A percentile compares a stretch with the other conserved stretches of the same genome.
Conservation (phyloP, 2,329 filamentous ascomycete species). For the Chlorencoelia australis region DNA sequence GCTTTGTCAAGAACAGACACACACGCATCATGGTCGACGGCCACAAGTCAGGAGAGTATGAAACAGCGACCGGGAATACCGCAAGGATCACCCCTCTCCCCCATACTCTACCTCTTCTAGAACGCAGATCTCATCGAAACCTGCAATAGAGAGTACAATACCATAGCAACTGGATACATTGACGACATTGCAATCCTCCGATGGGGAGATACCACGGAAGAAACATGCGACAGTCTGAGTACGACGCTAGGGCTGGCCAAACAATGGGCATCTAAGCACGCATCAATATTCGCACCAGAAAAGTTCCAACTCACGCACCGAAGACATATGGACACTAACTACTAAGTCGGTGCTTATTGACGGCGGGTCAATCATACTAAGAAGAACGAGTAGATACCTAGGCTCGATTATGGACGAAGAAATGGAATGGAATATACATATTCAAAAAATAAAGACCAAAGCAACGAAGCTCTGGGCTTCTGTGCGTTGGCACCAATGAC, state of each 20-base stretch:
- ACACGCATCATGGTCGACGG: not conserved
- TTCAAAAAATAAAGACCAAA: not conserved
- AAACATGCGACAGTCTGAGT: not conserved
- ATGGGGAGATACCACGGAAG: not conserved
- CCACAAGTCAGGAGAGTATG: not conserved
- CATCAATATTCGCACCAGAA: constrained; percentile 3
- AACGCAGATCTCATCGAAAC: not conserved
- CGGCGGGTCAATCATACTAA: not conserved
- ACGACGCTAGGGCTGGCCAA: not conserved
- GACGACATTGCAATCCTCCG: not conserved
- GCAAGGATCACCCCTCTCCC: not conserved
- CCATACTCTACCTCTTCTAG: not conserved
- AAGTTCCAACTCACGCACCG: constrained; percentile 4
- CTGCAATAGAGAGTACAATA: not conserved
- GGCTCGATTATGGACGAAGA: not conserved
- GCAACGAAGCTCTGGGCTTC: constrained; percentile 3
- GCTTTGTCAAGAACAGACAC: not conserved
- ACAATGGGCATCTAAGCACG: constrained; percentile 1
- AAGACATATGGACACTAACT: not conserved
- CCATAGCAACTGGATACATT: not conserved
- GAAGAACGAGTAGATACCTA: not conserved
- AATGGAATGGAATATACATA: not conserved
- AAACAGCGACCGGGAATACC: not conserved
- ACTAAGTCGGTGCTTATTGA: not conserved
- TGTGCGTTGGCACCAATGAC: constrained; percentile 8